Evolutionary conservation across 2,329 filamentous ascomycete species (phyloP), one percentile per base, ranked within the genome.

Genomic region (Fusarium fujikuroi): DNA sequence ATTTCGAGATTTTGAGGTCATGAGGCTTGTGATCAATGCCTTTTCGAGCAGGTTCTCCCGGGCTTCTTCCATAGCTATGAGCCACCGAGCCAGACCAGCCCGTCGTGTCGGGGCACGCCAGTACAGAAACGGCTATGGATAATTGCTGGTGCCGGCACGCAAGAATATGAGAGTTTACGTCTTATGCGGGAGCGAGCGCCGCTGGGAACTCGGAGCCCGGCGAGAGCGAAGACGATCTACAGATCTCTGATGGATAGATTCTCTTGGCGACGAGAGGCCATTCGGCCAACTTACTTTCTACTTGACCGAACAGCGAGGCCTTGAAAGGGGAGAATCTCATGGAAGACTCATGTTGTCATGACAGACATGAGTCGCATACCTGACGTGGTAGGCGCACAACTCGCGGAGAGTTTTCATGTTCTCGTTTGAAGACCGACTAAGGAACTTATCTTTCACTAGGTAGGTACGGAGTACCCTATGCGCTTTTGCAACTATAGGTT

Each of bases 161-260:
- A 56, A 37, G 28, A 42, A 30, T 30, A 43, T 47, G 60, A 57
- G 49, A 62, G 59, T 62, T 44, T 47, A 40, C 40, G 44, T 46
- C 40, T 49, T 42, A 25, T 19, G 50, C 54, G 68, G 66, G 61
- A 70, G 44, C 30, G 57, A 58, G 60, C 66, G 60, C 50, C 40
- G 53, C 60, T 60, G 60, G 59, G 62, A 69, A 46, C 23, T 72
- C 67, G 63, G 67, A 65, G 60, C 34, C 47, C 63, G 71, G 71
- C 63, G 71, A 74, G 40, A 37, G 71, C 71, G 71, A 69, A 21
- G 42, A 42, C 32, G 32, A 42, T 34, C 40, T 30, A 60, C 30
- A 32, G 61, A 40, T 54, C 42, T 47, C 54, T 67, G 46, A 40
- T 67, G 46, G 32, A 46, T 42, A 44, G 46, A 42, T 61, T 61